Conservation (phyloP, 768 basidiomycete genomes). For the Termitomyces sp. region DNA sequence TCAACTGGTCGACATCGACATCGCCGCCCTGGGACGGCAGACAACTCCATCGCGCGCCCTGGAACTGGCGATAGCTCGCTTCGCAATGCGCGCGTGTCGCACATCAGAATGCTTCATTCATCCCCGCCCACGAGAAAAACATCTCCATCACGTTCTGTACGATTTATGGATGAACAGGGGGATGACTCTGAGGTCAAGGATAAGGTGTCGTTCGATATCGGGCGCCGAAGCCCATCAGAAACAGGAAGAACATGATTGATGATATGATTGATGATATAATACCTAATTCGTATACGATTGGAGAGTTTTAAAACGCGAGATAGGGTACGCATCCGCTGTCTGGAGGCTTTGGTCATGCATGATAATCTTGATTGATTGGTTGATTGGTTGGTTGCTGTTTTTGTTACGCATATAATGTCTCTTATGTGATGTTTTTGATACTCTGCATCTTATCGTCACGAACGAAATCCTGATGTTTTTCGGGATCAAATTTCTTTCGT, state of each 20-base stretch:
- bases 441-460: not conserved
- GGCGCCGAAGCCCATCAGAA: not conserved
- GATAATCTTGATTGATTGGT: not conserved
- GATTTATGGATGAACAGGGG: slow-evolving; percentile 29
- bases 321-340: not conserved
- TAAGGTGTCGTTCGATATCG: slow-evolving; percentile 7
- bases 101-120: slow-evolving; percentile 23
- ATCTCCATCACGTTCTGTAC: slow-evolving; percentile 41
- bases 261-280: not conserved
- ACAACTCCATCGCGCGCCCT: slow-evolving; percentile 13
- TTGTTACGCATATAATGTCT: not conserved
- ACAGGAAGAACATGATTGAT: not conserved
- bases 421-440: not conserved
- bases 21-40: slow-evolving; percentile 10
- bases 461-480: not conserved
- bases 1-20: not conserved
- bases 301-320: not conserved
- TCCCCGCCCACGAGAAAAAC: slow-evolving; percentile 31
- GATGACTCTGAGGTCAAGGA: slow-evolving; percentile 5
- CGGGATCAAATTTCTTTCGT: not conserved
- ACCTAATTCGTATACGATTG: not conserved
- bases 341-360: not conserved
- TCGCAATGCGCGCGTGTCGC: slow-evolving; percentile 28
- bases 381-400: not conserved
- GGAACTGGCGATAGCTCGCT: slow-evolving; percentile 21